Percentiles rank a stretch among this genome's conserved stretches.
Conservation (phyloP, 805 yeast genomes). For the Ogataea methylovora region DNA sequence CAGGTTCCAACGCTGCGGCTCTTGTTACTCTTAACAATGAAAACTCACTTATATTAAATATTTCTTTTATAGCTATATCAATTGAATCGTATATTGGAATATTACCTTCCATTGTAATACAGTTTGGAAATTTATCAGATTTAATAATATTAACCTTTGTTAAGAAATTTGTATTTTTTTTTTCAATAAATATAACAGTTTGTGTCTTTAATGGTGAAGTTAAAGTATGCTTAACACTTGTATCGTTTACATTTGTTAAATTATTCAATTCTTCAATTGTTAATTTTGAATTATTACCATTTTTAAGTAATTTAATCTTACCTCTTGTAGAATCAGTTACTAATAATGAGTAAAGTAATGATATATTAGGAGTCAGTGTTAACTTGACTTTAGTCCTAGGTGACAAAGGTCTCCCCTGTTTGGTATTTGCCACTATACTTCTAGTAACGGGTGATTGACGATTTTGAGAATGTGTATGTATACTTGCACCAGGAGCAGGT, state of each 20-base stretch:
- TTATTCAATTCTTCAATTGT: neutral
- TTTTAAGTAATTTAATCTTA: neutral
- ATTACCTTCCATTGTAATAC: constrained; percentile 10
- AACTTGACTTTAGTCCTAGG: constrained; percentile 44
- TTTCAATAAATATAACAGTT: constrained; percentile 10
- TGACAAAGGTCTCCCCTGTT: constrained; percentile 36
- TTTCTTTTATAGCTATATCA: constrained; percentile 35
- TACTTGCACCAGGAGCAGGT: too few species aligned
- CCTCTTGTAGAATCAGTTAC: constrained; percentile 23
- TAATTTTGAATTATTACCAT: neutral
- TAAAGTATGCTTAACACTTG: too few species aligned
- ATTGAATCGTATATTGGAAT: constrained; percentile 23
- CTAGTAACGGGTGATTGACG: neutral
- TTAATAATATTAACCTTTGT: neutral
- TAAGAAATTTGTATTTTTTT: neutral
- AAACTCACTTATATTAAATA: constrained; percentile 35
- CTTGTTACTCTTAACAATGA: constrained; percentile 45
- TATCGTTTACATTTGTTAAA: neutral
- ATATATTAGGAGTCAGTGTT: constrained; percentile 37
- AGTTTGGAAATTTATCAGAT: constrained; percentile 2
- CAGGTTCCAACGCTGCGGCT: constrained; percentile 44
- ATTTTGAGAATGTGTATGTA: too few species aligned
- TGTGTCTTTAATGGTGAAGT: constrained; percentile 9
- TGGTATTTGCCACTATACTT: neutral
- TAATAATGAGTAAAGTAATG: constrained; percentile 35